Conservation (phyloP, 306 rosid species). For the Gastrolobium bilobum region DNA sequence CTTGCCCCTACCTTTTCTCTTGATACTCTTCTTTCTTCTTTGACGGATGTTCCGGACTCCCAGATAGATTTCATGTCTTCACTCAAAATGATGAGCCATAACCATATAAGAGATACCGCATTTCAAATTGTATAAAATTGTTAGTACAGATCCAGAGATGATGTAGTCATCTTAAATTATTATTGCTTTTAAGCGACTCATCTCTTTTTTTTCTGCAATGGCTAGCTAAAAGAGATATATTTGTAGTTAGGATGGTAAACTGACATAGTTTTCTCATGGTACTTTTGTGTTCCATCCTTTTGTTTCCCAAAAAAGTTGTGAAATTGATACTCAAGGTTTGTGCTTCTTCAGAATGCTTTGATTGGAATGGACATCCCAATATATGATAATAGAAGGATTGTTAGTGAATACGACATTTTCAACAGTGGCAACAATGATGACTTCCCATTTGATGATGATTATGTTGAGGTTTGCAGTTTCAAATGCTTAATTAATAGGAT, state of each 20-base stretch:
- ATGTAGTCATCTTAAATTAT: not conserved
- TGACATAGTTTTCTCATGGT: constrained; percentile 32
- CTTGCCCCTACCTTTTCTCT: constrained; percentile 22
- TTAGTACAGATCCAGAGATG: constrained; percentile 17
- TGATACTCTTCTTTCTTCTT: constrained; percentile 14
- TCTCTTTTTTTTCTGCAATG: constrained; percentile 24
- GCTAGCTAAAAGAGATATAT: constrained; percentile 23
- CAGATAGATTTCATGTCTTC: constrained; percentile 2
- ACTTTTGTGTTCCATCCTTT: not conserved
- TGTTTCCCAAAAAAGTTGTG: constrained; percentile 23
- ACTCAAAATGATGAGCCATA: constrained; percentile 3
- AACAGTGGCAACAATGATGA: constrained; percentile 58
- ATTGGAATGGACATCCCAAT: constrained; percentile 86
- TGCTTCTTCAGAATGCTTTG: constrained; percentile 74
- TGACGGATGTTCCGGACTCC: constrained; percentile 5
- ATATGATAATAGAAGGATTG: constrained; percentile 65
- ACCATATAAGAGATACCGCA: constrained; percentile 24
- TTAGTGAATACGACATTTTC: constrained; percentile 56
- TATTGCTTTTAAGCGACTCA: constrained; percentile 1
- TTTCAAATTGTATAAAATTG: constrained; percentile 28
- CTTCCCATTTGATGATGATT: constrained; percentile 69
- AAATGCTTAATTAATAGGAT: constrained; percentile 35
- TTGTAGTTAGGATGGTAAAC: constrained; percentile 35
- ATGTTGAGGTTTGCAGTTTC: constrained; percentile 67
- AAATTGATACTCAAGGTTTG: constrained; percentile 45